Base-by-base conservation (phyloP, 1,139 yeast genomes). In the Saccharomyces hybrid region DNA sequence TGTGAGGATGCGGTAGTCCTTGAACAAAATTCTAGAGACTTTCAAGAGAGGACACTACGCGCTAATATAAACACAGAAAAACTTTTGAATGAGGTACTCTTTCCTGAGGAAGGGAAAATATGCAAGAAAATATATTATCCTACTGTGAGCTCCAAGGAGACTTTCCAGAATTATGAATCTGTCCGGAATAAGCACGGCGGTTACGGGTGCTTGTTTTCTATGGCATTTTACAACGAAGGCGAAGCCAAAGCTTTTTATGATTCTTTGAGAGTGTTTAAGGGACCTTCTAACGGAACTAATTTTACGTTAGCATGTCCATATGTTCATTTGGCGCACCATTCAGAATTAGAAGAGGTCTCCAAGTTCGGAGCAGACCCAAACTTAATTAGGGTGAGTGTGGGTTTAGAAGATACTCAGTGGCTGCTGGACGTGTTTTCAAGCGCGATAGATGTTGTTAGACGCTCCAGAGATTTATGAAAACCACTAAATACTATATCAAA, bases 261-360 rank as follows among this genome's bases (percentile, higher is more conserved):
- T 70, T 77, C 82, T 2, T 79, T 88, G 51, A 76, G 80, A 51
- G 74, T 91, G 55, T 88, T 93, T 59, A 93, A 93, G 71, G 98
- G 98, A 2, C 98, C 98, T 3, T 87, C 96, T 16, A 77, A 93
- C 61, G 98, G 98, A 3, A 90, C 98, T 0, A 93, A 89, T 71
- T 89, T 90, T 73, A 89, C 98, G 0, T 76, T 93, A 63, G 91
- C 90, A 3, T 89, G 96, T 67, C 98, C 98, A 8, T 93, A 93
- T 71, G 81, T 97, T 3, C 80, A 93, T 50, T 77, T 93, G 58
- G 97, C 97, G 0, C 97, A 93, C 70, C 90, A 83, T 68, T 78
- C 75, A 51, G 98, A 91, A 68, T 73, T 90, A 56, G 96, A 88
- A 57, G 93, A 86, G 69, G 86, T 88, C 19, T 88, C 80, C 56